Base-by-base conservation (phyloP, 2,329 filamentous ascomycete species). In the Ceratocystis cubensis region DNA sequence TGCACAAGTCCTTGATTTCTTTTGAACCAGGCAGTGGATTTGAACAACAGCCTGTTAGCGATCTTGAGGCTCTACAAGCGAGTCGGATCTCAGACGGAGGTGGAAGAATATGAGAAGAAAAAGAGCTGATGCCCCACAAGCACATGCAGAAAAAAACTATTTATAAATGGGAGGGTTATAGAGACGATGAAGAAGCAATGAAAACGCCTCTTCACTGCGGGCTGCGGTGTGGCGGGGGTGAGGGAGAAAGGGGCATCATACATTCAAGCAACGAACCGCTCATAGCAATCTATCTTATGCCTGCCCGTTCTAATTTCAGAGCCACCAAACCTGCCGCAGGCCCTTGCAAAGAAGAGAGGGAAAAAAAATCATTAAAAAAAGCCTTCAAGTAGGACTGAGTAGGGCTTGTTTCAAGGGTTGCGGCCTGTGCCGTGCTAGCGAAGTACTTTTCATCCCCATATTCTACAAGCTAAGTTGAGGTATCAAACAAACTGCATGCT, bases 341-440 rank as follows among this genome's bases (percentile, higher is more conserved):
- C n/a, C 53, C 53, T 59, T 17, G 53, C 53, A 59, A 33, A 22
- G 46, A 50, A 22, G 10, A 37, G 33, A 37, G 33, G 10, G 33
- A 37, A 37, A 37, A 13, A 13, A 13, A 13, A 37, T 13, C 1
- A 37, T 37, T 13, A 3, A 37, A 53, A 53, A 53, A 53, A 17
- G 48, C 8, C 22, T 5, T 15, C 2, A 10, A 48, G 15, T 22
- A 8, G 20, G 20, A 22, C 48, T 57, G 25, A 17, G 8, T 30
- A 33, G 7, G 20, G 13, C 22, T 17, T 33, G 53, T 59, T 59
- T 59, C 53, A 59, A 59, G 53, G 53, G 53, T 33, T 30, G 53
- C 53, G 53, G 53, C 53, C 53, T 59, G 53, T 59, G 53, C 53
- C 53, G 53, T 59, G 53, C 53, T 59, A 59, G 53, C 53, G 28